These are phyloP conservation scores for Gossypium raimondii DNA, from an alignment of 345 rosid genomes.

Conservation along the genomic window DNA sequence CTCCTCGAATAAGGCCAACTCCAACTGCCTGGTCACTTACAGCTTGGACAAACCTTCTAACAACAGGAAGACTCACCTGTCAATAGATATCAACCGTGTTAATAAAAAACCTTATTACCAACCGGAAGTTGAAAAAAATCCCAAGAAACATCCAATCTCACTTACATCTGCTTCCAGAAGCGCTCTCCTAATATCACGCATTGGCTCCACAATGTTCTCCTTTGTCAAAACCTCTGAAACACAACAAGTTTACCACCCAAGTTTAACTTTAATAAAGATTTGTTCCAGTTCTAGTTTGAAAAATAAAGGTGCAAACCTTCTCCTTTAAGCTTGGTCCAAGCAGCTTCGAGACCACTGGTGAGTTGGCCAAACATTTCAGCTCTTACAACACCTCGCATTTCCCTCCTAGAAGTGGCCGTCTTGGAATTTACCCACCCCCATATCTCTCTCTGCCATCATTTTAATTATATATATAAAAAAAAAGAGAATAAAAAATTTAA, in stretches of 20 bases:
- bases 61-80: slow-evolving; percentile 98
- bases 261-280: background rate
- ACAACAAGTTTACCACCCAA: slow-evolving; percentile 14
- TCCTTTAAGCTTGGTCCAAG: slow-evolving; percentile 98
- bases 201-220: slow-evolving; percentile 93
- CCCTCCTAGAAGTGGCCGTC: slow-evolving; percentile 29
- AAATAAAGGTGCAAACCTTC: slow-evolving; percentile 46
- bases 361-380: slow-evolving; percentile 98
- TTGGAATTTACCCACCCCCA: slow-evolving; percentile 13
- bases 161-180: slow-evolving; percentile 99
- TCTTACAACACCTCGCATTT: slow-evolving; percentile 43
- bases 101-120: background rate
- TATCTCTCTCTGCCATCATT: slow-evolving; percentile 8
- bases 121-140: background rate
- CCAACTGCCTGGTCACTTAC: slow-evolving; percentile 93
- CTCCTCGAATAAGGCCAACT: slow-evolving; percentile 75
- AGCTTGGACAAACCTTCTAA: slow-evolving; percentile 87
- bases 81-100: slow-evolving; percentile 21
- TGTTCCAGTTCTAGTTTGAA: background rate
- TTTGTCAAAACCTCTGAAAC: slow-evolving; percentile 80
- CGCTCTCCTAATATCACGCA: slow-evolving; percentile 94
- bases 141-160: slow-evolving; percentile 7
- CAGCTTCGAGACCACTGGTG: slow-evolving; percentile 87
- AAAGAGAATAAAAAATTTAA: background rate
- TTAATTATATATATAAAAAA: background rate